Evolutionary conservation across 2,329 filamentous ascomycete genomes (phyloP).

Genomic region (Claviceps fusiformis): DNA sequence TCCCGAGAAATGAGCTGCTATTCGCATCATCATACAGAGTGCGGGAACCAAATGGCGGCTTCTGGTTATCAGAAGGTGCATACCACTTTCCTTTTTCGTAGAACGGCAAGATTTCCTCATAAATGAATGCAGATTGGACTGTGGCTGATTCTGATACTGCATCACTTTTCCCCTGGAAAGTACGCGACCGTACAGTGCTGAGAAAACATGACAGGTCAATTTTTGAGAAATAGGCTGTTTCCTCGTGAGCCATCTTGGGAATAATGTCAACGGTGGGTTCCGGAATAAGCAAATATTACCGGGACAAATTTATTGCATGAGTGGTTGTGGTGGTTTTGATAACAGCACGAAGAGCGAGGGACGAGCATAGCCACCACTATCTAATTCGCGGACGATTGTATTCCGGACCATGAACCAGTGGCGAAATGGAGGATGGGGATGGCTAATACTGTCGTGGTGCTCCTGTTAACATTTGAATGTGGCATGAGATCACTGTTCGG

Average conservation of each 20-base stretch:
- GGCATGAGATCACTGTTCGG: not conserved
- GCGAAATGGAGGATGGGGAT: not conserved
- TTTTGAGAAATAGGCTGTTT: not conserved
- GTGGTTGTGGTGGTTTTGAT: not conserved
- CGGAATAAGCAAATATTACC: not conserved
- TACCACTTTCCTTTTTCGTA: not conserved
- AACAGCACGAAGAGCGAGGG: too few species aligned
- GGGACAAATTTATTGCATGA: too few species aligned
- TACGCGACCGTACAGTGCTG: not conserved
- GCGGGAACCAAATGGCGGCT: not conserved
- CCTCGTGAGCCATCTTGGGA: not conserved
- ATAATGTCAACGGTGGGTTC: not conserved
- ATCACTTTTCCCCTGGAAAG: not conserved
- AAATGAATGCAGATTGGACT: not conserved
- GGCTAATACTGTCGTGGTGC: not conserved
- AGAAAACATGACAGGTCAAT: not conserved
- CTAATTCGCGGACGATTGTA: not conserved
- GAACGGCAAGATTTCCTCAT: not conserved
- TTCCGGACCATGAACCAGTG: too few species aligned
- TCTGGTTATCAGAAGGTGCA: not conserved
- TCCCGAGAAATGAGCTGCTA: not conserved
- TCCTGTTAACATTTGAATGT: not conserved
- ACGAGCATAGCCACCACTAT: not conserved
- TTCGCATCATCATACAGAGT: not conserved
- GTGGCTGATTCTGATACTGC: not conserved